Conservation (phyloP, 208 protist genomes). For the Trypanosoma melophagium region DNA sequence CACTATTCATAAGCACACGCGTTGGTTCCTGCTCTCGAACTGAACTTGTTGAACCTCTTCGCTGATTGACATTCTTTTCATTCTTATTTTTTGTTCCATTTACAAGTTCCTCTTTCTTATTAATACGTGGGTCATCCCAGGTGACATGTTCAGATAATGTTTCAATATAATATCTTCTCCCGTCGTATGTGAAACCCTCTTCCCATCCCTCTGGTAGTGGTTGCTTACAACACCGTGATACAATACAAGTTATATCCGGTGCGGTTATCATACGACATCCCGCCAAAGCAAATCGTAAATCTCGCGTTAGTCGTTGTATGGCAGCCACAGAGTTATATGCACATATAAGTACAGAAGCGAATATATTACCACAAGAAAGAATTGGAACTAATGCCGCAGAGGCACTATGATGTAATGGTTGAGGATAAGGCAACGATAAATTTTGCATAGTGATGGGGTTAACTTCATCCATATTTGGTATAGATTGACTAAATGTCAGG, state of each 20-base stretch:
- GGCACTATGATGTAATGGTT: constrained; percentile 72
- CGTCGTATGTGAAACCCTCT: constrained; percentile 78
- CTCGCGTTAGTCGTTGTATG: constrained; percentile 59
- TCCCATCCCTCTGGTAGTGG: constrained; percentile 70
- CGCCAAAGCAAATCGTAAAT: constrained; percentile 66
- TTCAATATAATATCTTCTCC: constrained; percentile 72
- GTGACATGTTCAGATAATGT: constrained; percentile 53
- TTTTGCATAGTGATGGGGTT: constrained; percentile 76
- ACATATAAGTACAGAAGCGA: constrained; percentile 77
- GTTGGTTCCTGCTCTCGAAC: neutral
- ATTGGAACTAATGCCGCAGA: constrained; percentile 69
- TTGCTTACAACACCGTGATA: constrained; percentile 38
- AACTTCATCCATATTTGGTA: constrained; percentile 30
- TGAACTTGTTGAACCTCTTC: too few species aligned
- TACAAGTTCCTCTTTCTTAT: neutral
- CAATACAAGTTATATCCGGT: constrained; percentile 53
- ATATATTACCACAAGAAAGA: constrained; percentile 82
- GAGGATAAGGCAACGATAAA: constrained; percentile 62
- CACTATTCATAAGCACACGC: constrained; percentile 10
- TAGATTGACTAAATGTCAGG: constrained; percentile 53
- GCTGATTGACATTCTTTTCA: too few species aligned
- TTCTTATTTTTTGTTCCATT: too few species aligned
- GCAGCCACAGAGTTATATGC: constrained; percentile 82
- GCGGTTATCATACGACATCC: constrained; percentile 75
- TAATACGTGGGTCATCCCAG: constrained; percentile 63